These are phyloP conservation scores for Mortierella sp. DNA, from an alignment of 371 early-diverging fungal species.

Conservation along the genomic window DNA sequence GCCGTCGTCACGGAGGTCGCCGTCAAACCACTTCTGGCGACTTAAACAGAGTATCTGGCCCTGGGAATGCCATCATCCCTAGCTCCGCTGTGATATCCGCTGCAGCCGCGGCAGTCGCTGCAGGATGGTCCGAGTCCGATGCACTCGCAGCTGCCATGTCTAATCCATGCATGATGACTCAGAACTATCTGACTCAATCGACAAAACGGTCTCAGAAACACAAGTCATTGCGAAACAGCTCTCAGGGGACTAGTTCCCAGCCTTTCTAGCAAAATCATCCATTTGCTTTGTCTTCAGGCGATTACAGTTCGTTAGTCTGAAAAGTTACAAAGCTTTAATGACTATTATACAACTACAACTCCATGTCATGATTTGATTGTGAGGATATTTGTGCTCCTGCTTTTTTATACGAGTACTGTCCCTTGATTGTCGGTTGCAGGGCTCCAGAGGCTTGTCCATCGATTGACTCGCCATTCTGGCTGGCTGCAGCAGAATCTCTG, in stretches of 20 bases:
- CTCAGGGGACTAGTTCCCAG: too few species aligned
- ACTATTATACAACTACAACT: slow-evolving; percentile 16
- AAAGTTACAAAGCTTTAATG: background rate
- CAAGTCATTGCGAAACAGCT: background rate
- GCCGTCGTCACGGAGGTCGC: background rate
- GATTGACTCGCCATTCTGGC: background rate
- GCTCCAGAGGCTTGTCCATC: slow-evolving; percentile 10
- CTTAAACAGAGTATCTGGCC: too few species aligned
- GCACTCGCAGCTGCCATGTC: slow-evolving; percentile 27
- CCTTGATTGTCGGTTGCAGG: slow-evolving; percentile 35
- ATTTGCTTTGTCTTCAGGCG: too few species aligned
- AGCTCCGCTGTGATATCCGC: slow-evolving; percentile 31
- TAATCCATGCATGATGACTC: background rate
- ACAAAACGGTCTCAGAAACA: background rate
- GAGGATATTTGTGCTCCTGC: slow-evolving; percentile 23
- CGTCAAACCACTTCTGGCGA: background rate
- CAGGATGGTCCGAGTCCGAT: slow-evolving; percentile 33
- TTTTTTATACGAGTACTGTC: slow-evolving; percentile 47
- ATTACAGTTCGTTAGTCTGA: too few species aligned
- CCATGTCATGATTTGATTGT: slow-evolving; percentile 25
- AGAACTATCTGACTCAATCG: background rate
- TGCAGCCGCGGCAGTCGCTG: slow-evolving; percentile 22
- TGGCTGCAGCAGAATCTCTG: background rate
- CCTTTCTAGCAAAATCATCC: too few species aligned
- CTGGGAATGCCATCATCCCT: slow-evolving; percentile 14